Percentiles rank a stretch among this genome's conserved stretches.
Conservation (phyloP, 257 asterid species). For the Linderniella brevidens region DNA sequence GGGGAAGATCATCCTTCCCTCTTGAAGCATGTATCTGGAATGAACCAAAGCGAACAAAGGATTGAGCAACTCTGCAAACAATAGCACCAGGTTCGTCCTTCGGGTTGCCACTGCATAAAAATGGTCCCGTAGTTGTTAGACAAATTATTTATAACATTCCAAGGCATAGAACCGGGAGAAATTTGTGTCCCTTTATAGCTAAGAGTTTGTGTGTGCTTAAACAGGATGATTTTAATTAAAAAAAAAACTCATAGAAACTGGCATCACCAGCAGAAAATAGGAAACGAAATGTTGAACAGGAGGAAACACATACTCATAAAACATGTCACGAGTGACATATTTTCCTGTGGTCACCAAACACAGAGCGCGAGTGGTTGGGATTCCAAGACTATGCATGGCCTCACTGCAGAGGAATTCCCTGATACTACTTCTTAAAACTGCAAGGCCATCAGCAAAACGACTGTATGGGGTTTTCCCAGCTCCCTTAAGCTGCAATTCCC, state of each 20-base stretch:
- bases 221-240: too few relatives aligned
- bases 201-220: too few relatives aligned
- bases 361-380: slow-evolving; percentile 96
- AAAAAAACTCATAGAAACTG: not conserved
- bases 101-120: slow-evolving; percentile 72
- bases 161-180: too few relatives aligned
- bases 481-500: slow-evolving; percentile 98
- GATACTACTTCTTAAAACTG: slow-evolving; percentile 89
- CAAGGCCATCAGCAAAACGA: slow-evolving; percentile 99
- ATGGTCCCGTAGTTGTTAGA: slow-evolving; percentile 5
- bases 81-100: slow-evolving; percentile 97
- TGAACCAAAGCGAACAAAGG: slow-evolving; percentile 94
- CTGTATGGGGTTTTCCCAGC: slow-evolving; percentile 97
- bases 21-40: slow-evolving; percentile 86
- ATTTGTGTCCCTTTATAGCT: too few relatives aligned
- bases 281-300: not conserved
- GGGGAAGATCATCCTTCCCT: slow-evolving; percentile 58
- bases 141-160: too few relatives aligned
- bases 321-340: slow-evolving; percentile 83
- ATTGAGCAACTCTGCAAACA: slow-evolving; percentile 86
- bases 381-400: slow-evolving; percentile 92
- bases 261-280: not conserved
- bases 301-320: slow-evolving; percentile 60
- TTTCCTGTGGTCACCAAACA: slow-evolving; percentile 86
- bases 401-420: slow-evolving; percentile 96